A percentile compares a stretch with the other conserved stretches of the same genome.
Conservation (phyloP, 2,329 filamentous ascomycete genomes). For the Penicillium occitanis region DNA sequence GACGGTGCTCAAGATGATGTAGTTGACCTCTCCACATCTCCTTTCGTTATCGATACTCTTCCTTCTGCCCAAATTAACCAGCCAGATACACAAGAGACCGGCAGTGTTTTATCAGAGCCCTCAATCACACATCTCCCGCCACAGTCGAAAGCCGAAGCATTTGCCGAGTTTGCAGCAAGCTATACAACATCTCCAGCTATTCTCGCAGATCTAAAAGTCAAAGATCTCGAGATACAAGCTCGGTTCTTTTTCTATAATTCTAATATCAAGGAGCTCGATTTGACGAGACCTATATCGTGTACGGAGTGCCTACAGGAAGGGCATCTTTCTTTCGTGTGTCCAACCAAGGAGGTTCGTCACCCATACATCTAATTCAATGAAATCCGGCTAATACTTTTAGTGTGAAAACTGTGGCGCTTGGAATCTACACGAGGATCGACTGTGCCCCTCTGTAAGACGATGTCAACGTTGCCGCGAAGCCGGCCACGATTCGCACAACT, state of each 20-base stretch:
- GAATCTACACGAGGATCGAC: conserved; percentile 40
- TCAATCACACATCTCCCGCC: conserved; percentile 11
- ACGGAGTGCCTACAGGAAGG: conserved; percentile 44
- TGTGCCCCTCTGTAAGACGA: conserved; percentile 43
- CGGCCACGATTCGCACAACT: conserved; percentile 57
- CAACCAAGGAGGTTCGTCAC: conserved; percentile 41
- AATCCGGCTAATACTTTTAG: conserved; percentile 25
- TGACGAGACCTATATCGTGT: conserved; percentile 44
- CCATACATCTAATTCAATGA: not conserved
- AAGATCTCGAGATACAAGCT: conserved; percentile 43
- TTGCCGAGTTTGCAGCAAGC: conserved; percentile 34
- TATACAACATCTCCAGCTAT: conserved; percentile 36
- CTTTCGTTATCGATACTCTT: conserved; percentile 25
- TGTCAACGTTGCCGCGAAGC: conserved; percentile 61
- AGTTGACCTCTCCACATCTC: conserved; percentile 8
- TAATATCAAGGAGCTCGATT: conserved; percentile 40
- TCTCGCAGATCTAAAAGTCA: conserved; percentile 39
- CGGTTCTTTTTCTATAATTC: conserved; percentile 43
- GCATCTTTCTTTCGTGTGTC: conserved; percentile 46
- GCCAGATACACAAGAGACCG: conserved; percentile 1
- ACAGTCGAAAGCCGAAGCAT: conserved; percentile 37
- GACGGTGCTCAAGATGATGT: conserved; percentile 7
- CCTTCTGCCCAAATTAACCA: not conserved
- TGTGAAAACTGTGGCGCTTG: conserved; percentile 47
- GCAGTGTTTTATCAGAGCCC: conserved; percentile 2